Conservation (phyloP, 75 land plant genomes). For the Azolla pinnata region DNA sequence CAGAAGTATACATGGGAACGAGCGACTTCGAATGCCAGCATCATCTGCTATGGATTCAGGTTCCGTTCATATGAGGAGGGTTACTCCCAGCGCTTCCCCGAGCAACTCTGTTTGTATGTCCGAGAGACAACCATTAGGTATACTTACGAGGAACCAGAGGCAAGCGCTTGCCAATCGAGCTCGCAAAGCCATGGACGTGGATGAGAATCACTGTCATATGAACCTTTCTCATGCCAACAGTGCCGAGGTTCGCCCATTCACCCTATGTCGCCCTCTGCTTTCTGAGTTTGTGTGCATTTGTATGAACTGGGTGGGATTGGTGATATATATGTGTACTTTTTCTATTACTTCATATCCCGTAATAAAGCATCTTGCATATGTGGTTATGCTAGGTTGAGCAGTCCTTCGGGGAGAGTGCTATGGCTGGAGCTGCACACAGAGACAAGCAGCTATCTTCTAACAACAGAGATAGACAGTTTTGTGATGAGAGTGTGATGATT, state of each 20-base stretch:
- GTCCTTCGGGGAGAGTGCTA: constrained; percentile 4
- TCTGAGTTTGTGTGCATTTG: neutral
- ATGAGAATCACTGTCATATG: no score
- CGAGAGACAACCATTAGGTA: neutral
- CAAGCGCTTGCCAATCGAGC: neutral
- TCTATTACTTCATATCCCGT: no score
- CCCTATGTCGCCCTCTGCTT: no score
- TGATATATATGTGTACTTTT: no score
- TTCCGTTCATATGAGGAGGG: neutral
- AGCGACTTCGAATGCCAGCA: neutral
- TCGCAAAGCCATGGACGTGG: neutral
- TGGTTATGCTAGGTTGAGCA: constrained; percentile 2
- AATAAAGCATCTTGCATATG: no score
- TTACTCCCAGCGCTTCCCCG: neutral
- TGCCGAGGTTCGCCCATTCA: no score
- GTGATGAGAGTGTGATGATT: no score
- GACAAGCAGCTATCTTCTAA: no score
- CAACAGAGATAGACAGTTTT: no score
- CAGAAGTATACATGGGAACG: neutral
- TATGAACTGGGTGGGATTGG: neutral
- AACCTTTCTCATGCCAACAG: no score
- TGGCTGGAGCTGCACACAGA: neutral
- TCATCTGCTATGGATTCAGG: neutral
- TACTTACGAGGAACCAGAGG: neutral
- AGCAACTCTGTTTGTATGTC: neutral